Conservation (phyloP, 1,139 yeast species). For the Suhomyces panamericanus region DNA sequence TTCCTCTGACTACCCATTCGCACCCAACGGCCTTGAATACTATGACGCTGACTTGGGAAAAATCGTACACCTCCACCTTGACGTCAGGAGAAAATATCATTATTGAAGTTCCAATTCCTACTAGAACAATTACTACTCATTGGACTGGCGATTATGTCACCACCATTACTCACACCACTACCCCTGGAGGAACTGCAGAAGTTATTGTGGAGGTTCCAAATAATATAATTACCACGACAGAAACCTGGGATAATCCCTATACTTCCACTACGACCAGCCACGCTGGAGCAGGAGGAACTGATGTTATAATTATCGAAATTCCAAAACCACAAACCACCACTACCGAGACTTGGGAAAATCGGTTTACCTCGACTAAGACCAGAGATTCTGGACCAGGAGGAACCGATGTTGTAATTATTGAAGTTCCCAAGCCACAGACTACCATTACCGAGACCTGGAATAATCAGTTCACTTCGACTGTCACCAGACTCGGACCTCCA, state of each 20-base stretch:
- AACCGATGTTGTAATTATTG: slow-evolving; percentile 12
- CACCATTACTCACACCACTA: neutral
- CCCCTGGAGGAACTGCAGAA: neutral
- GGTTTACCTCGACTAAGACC: slow-evolving; percentile 9
- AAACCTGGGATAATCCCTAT: neutral
- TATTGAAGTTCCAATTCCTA: neutral
- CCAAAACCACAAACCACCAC: slow-evolving; percentile 16
- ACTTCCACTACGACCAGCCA: neutral
- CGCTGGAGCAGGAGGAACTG: slow-evolving; percentile 11
- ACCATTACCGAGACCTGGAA: slow-evolving; percentile 4
- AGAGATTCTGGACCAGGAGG: slow-evolving; percentile 10
- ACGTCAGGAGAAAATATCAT: neutral
- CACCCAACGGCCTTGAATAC: neutral
- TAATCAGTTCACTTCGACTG: slow-evolving; percentile 1
- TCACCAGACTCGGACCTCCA: slow-evolving; percentile 12
- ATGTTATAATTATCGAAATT: slow-evolving; percentile 16
- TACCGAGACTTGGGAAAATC: slow-evolving; percentile 14
- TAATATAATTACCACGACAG: neutral
- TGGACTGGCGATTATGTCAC: neutral
- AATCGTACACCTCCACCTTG: neutral
- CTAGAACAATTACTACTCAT: neutral
- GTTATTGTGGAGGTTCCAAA: neutral
- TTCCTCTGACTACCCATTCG: neutral
- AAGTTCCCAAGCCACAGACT: slow-evolving; percentile 12
- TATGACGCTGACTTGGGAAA: neutral